Evolutionary conservation across 805 yeast species (phyloP).

Genomic region (Barnettozyma botsteinii): DNA sequence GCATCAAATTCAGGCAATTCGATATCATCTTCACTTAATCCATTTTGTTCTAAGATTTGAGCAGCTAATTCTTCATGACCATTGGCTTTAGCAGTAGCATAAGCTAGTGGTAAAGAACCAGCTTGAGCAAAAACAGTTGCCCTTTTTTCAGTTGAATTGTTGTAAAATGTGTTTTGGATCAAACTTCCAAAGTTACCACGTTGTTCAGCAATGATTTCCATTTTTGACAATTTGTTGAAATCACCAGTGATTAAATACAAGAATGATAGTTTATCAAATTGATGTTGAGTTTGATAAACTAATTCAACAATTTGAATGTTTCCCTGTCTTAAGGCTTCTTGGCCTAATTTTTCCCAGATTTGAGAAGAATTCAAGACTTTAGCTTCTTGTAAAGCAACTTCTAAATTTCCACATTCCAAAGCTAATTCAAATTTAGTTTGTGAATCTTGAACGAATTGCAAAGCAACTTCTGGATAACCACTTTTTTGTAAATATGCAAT

Average conservation of each 20-base stretch:
- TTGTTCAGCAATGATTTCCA: constrained; percentile 85
- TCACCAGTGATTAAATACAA: constrained; percentile 85
- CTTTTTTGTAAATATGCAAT: constrained; percentile 90
- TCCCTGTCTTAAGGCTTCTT: constrained; percentile 88
- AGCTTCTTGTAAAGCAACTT: constrained; percentile 87
- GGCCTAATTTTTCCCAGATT: constrained; percentile 78
- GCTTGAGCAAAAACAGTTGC: constrained; percentile 66
- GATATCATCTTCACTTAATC: constrained; percentile 56
- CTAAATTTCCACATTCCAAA: constrained; percentile 84
- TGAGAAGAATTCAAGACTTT: constrained; percentile 58
- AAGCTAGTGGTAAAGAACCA: constrained; percentile 85
- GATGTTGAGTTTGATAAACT: constrained; percentile 80
- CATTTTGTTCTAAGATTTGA: constrained; percentile 65
- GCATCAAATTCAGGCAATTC: constrained; percentile 52
- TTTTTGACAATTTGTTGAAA: constrained; percentile 61
- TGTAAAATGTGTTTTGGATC: constrained; percentile 76
- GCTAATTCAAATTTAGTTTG: constrained; percentile 95
- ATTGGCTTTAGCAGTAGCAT: constrained; percentile 82
- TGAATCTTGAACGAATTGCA: constrained; percentile 94
- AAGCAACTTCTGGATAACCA: constrained; percentile 96
- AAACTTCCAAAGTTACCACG: constrained; percentile 77
- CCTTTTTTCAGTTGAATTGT: constrained; percentile 69
- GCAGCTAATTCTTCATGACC: constrained; percentile 76
- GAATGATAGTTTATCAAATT: constrained; percentile 86
- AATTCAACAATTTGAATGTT: constrained; percentile 79